Conservation (phyloP, 345 rosid species). For the Rhizophora apiculata region DNA sequence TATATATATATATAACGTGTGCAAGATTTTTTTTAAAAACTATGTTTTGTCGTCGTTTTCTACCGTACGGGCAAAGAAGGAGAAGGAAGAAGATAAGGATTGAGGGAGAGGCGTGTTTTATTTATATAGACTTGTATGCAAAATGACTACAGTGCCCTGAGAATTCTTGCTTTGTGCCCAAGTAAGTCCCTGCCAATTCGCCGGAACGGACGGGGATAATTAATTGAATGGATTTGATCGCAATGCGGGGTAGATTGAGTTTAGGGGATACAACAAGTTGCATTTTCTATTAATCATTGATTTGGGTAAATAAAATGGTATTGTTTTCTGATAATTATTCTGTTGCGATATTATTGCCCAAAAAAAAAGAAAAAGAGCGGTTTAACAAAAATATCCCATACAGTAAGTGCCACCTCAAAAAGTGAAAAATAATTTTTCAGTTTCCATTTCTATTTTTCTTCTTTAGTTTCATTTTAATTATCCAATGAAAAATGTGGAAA, state of each 20-base stretch:
- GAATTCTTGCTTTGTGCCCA: constrained; percentile 3
- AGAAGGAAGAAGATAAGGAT: neutral
- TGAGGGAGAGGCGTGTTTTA: neutral
- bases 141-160: constrained; percentile 30
- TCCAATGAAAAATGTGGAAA: no score
- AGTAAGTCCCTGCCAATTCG: neutral
- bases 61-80: neutral
- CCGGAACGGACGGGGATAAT: neutral
- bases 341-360: no score
- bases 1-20: neutral
- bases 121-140: neutral
- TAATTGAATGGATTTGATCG: neutral
- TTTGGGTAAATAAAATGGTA: no score
- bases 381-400: no score
- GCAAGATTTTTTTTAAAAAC: neutral
- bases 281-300: neutral
- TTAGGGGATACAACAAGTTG: no score
- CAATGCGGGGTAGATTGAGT: neutral
- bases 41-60: neutral
- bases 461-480: no score
- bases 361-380: no score
- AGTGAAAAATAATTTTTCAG: no score
- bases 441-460: no score
- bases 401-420: no score
- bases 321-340: no score